Evolutionary conservation across 352 stramenopile genomes (phyloP).

Genomic region (Pythium myriotylum): DNA sequence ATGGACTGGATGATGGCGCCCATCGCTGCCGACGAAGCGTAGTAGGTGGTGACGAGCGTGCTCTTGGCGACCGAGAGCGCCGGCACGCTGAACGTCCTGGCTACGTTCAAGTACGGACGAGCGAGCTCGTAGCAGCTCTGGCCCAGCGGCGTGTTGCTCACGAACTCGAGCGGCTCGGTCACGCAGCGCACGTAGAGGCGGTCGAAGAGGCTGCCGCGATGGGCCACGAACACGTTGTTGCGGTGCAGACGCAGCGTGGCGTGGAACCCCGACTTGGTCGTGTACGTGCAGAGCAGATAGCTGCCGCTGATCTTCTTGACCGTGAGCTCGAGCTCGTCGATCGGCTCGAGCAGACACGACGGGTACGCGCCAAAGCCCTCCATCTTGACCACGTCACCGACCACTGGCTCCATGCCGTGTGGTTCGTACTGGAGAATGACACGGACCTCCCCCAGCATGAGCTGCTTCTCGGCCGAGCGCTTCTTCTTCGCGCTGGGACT

Average conservation of each 20-base stretch:
- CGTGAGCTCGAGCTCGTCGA: slow-evolving; percentile 74
- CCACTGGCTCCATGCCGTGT: slow-evolving; percentile 71
- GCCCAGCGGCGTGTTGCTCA: slow-evolving; percentile 65
- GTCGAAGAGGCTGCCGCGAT: slow-evolving; percentile 71
- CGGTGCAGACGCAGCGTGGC: slow-evolving; percentile 65
- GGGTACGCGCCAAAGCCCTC: slow-evolving; percentile 79
- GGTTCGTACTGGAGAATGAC: slow-evolving; percentile 82
- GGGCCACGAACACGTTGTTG: slow-evolving; percentile 78
- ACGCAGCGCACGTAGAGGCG: slow-evolving; percentile 71
- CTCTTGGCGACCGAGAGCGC: slow-evolving; percentile 64
- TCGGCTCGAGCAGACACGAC: slow-evolving; percentile 57
- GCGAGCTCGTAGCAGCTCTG: slow-evolving; percentile 53
- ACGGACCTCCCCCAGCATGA: slow-evolving; percentile 71
- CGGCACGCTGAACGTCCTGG: slow-evolving; percentile 67
- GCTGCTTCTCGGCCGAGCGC: slow-evolving; percentile 36
- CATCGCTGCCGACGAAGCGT: slow-evolving; percentile 67
- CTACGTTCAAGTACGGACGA: slow-evolving; percentile 70
- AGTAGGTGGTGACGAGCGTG: slow-evolving; percentile 74
- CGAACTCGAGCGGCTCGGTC: slow-evolving; percentile 73
- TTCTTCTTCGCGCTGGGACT: slow-evolving; percentile 39
- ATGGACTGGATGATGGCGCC: slow-evolving; percentile 59
- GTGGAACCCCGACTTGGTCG: slow-evolving; percentile 67
- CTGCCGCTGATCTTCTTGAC: slow-evolving; percentile 84
- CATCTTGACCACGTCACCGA: slow-evolving; percentile 76
- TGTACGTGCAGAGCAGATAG: slow-evolving; percentile 75